phyloP scores from a whole-genome alignment of 352 stramenopile genomes.

The Pythium folliculosum region DNA sequence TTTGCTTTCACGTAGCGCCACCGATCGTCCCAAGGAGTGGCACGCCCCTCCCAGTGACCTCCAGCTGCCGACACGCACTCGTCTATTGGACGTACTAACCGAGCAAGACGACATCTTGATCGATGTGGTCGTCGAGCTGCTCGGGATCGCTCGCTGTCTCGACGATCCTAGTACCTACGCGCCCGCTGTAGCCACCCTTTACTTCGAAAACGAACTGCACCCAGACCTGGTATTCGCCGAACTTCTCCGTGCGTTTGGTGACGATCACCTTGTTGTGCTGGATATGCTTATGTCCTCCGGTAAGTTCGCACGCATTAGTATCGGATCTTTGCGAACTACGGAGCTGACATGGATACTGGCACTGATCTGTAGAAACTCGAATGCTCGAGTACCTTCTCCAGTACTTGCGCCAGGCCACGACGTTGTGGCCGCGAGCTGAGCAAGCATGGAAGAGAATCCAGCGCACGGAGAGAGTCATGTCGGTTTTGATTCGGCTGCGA shows the following conservation, averaged over 20 bases:
- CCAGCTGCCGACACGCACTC: constrained; percentile 30
- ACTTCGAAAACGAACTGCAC: constrained; percentile 34
- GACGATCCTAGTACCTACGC: neutral
- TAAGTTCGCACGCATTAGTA: constrained; percentile 34
- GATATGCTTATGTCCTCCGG: constrained; percentile 73
- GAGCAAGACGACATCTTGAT: constrained; percentile 78
- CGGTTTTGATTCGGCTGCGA: constrained; percentile 59
- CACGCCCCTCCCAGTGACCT: too few relatives aligned
- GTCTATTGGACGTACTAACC: constrained; percentile 51
- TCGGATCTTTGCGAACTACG: neutral
- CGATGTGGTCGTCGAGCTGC: constrained; percentile 52
- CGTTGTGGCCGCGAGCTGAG: constrained; percentile 35
- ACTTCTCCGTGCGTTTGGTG: constrained; percentile 42
- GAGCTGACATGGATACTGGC: neutral
- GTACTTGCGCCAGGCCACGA: constrained; percentile 45
- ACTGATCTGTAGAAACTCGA: constrained; percentile 45
- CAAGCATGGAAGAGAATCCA: constrained; percentile 24
- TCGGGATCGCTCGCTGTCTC: constrained; percentile 24
- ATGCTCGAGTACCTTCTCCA: constrained; percentile 67
- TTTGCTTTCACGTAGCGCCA: neutral
- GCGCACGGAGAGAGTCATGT: constrained; percentile 44
- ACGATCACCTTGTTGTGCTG: constrained; percentile 69
- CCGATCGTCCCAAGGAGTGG: neutral
- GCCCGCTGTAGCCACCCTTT: neutral
- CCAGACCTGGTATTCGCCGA: constrained; percentile 63